Evolutionary conservation across 768 basidiomycete species (phyloP).

Genomic region (Saitozyma podzolica): DNA sequence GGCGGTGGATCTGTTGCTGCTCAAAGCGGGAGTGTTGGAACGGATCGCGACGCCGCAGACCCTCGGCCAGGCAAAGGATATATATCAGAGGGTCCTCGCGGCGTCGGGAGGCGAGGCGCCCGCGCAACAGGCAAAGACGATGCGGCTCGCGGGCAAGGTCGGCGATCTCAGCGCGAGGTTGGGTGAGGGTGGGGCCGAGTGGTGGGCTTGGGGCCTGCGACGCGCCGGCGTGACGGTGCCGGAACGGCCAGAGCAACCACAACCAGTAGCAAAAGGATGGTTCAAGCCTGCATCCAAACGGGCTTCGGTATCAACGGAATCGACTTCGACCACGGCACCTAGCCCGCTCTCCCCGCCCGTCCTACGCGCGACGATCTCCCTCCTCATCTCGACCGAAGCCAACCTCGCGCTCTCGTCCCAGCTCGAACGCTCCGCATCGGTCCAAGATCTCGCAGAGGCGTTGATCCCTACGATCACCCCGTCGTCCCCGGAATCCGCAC

Average conservation of each 20-base stretch:
- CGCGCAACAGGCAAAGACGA: constrained; percentile 19
- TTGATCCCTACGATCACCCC: constrained; percentile 13
- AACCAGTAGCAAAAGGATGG: constrained; percentile 17
- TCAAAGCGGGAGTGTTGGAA: constrained; percentile 49
- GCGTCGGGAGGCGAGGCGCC: constrained; percentile 11
- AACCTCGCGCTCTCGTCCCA: constrained; percentile 26
- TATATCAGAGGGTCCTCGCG: constrained; percentile 43
- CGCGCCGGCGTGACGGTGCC: constrained; percentile 26
- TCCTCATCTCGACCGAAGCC: constrained; percentile 42
- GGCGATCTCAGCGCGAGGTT: constrained; percentile 39
- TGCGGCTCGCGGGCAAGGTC: constrained; percentile 43
- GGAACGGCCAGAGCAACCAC: neutral
- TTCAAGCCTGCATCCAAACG: neutral
- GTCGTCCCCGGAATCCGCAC: constrained; percentile 15
- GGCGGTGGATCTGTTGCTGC: constrained; percentile 42
- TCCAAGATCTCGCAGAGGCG: constrained; percentile 32
- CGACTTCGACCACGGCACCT: neutral
- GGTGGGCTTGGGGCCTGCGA: constrained; percentile 47
- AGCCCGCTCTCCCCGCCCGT: constrained; percentile 23
- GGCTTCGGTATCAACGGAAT: neutral
- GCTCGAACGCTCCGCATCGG: constrained; percentile 23
- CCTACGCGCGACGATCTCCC: constrained; percentile 37
- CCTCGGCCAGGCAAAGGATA: constrained; percentile 36
- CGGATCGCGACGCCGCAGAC: constrained; percentile 36
- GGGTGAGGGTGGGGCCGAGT: constrained; percentile 25